A percentile compares a stretch with the other conserved stretches of the same genome.
phyloP scores from a whole-genome alignment of 2,329 filamentous ascomycete genomes.

The Drechslerella coelobrocha region DNA sequence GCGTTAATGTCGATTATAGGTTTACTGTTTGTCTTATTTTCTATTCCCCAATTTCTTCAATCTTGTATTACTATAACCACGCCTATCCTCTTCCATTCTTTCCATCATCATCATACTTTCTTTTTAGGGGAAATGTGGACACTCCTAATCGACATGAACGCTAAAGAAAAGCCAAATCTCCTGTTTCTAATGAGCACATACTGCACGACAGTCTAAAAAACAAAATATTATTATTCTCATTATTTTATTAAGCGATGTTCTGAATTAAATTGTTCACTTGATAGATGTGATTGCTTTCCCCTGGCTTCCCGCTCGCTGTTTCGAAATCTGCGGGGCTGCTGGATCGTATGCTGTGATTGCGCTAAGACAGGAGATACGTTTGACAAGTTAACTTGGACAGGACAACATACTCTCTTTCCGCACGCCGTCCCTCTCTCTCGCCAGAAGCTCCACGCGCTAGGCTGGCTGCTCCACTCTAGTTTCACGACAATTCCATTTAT shows the following conservation, averaged over 20 bases:
- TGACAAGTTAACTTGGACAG: not conserved
- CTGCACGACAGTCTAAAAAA: constrained; percentile 38
- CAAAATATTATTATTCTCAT: constrained; percentile 17
- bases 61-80: constrained; percentile 43
- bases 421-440: constrained; percentile 4
- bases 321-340: constrained; percentile 42
- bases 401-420: not conserved
- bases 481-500: not conserved
- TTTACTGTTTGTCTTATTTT: constrained; percentile 23
- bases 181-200: constrained; percentile 43
- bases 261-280: not conserved
- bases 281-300: constrained; percentile 3
- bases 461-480: constrained; percentile 3
- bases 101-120: not conserved
- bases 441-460: not conserved
- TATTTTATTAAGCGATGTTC: not conserved
- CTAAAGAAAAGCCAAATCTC: constrained; percentile 5
- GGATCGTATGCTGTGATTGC: constrained; percentile 9
- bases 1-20: constrained; percentile 36
- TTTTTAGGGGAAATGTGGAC: constrained; percentile 12
- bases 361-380: constrained; percentile 16
- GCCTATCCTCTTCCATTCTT: constrained; percentile 14
- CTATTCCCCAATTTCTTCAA: constrained; percentile 10
- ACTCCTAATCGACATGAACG: constrained; percentile 24
- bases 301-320: constrained; percentile 36